Conservation (phyloP, 1,284 basidiomycete species). For the Ceratobasidium sp. region DNA sequence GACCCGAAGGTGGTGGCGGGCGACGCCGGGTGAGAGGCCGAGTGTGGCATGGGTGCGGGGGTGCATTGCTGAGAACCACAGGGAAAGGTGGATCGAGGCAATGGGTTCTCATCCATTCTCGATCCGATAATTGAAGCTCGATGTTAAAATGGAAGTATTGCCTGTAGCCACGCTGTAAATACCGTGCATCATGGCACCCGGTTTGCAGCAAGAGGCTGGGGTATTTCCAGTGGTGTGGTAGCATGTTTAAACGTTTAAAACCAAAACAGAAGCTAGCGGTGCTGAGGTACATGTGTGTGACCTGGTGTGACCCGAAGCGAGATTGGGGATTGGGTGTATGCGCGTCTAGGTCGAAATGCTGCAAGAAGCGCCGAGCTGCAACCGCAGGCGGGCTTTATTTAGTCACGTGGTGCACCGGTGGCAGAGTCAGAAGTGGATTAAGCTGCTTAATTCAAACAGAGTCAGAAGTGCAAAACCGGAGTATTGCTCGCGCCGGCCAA, state of each 20-base stretch:
- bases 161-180: background rate
- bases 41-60: background rate
- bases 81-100: slow-evolving; percentile 10
- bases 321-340: background rate
- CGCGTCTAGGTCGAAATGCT: background rate
- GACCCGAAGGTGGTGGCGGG: too few species aligned
- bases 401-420: slow-evolving; percentile 11
- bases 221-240: background rate
- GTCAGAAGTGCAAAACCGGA: background rate
- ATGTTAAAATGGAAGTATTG: background rate
- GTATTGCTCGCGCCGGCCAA: background rate
- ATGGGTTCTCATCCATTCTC: background rate
- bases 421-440: slow-evolving; percentile 8
- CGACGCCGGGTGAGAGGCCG: background rate
- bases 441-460: background rate
- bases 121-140: slow-evolving; percentile 4
- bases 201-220: background rate
- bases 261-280: background rate
- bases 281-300: background rate
- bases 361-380: background rate
- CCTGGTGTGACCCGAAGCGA: background rate
- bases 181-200: background rate
- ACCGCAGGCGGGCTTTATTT: slow-evolving; percentile 13
- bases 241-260: background rate
- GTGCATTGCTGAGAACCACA: background rate